Base-by-base conservation (phyloP, 352 stramenopile species). In the Phytophthora cryptogea region DNA sequence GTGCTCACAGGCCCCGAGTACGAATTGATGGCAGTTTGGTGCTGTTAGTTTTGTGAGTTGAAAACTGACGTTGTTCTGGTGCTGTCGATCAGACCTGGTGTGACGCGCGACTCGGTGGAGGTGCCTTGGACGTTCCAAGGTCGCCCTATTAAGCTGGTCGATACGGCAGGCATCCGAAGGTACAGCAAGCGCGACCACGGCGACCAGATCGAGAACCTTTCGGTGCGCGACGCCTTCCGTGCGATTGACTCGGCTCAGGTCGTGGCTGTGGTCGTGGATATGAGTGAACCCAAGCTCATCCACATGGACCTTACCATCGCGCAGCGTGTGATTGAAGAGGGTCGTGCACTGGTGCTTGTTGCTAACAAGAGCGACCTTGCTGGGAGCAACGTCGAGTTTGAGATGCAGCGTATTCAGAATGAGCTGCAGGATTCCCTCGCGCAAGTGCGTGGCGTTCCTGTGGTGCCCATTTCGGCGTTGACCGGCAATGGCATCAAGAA, bases 241-340 rank as follows among this genome's bases (percentile, higher is more conserved):
- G 81, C 85, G 28, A 89, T 94, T 47, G 83, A 90, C 60, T 88
- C 78, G 52, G 85, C 85, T 13, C 82, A 90, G 55, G 83, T 94
- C 20, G 85, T 92, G 39, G 75, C 86, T 10, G 83, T 94, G 11
- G 85, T 94, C 39, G 78, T 92, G 9, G 85, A 94, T 58, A 89
- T 94, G 76, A 92, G 79, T 47, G 67, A 90, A 54, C 68, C 82
- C 8, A 89, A 92, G 56, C 73, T 94, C 30, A 90, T 92, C 52
- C 80, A 94, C 69, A 88, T 94, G 80, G 85, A 94, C 52, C 70
- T 92, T 16, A 92, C 85, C 13, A 94, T 94, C 56, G 85, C 85
- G 3, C 79, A 90, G 46, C 79, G 78, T 8, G 83, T 92, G 49
- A 83, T 94, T 33, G 83, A 94, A 45, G 81, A 94, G 60, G 85